Evolutionary conservation across 345 rosid species (phyloP), one percentile per base, ranked within the genome.

Genomic region (Populus ilicifolia): DNA sequence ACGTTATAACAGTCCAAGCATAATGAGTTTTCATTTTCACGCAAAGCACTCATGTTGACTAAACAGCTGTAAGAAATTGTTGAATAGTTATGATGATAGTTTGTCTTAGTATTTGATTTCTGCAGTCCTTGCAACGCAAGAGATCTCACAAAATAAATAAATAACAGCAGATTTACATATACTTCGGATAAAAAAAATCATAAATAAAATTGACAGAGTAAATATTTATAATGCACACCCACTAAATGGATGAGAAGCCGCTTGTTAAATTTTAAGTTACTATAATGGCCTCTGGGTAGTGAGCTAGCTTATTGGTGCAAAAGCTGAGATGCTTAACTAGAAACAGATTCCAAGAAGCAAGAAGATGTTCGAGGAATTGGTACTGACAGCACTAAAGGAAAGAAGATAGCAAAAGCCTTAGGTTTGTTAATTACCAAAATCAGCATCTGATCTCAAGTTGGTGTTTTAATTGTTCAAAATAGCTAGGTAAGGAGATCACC

Each of bases 401-500:
- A 65, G 41, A 23, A 68, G 71, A 21, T 12, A 12, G 36, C 2
- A 21, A 75, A 72, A 35, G 59, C 17, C 29, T 43, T 43, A n/a
- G 43, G 44, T 12, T 44, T 29, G 67, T n/a, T 35, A 35, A 72
- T 29, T 35, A 54, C 70, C 29, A 25, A 77, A 64, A 67, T n/a
- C 30, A 54, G 35, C 11, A 67, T 38, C 33, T 72, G 17, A 9
- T 39, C 52, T 63, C 36, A 36, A 16, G 48, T 10, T 54, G n/a
- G 17, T 29, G 38, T 21, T 63, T 25, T n/a, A 69, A 23, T 10
- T 61, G 54, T 52, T 52, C 46, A 25, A 25, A 78, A 78, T 21
- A 74, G 18, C 41, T 8, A 73, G 20, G 33, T 56, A 8, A 48
- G 79, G 48, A 82, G 79, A 76, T 86, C 84, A 90, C 94, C 95